These are phyloP conservation scores for Xylaria acuta DNA, from an alignment of 495 filamentous ascomycete genomes.

Conservation along the genomic window DNA sequence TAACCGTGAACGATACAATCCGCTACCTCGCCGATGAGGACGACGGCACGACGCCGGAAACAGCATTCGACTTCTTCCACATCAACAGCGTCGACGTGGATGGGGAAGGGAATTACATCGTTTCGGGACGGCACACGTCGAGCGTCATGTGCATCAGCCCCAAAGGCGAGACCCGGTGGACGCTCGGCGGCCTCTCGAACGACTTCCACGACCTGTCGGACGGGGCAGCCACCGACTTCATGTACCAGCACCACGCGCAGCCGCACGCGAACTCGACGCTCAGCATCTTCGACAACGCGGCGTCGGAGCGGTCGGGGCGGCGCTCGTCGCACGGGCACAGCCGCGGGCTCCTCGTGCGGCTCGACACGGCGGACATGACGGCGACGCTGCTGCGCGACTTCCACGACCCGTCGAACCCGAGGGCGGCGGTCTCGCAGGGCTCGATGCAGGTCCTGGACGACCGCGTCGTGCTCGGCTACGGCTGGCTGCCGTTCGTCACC, in stretches of 20 bases:
- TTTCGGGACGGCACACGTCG: conserved; percentile 50
- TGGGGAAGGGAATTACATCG: conserved; percentile 42
- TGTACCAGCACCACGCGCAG: conserved; percentile 63
- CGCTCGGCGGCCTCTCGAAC: conserved; percentile 48
- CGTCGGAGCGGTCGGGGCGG: conserved; percentile 18
- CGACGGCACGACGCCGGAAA: conserved; percentile 22
- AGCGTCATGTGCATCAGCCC: conserved; percentile 44
- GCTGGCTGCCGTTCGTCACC: conserved; percentile 54
- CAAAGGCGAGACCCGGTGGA: conserved; percentile 48
- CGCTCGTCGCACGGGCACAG: conserved; percentile 14
- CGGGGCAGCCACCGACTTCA: conserved; percentile 53
- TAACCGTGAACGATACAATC: conserved; percentile 23
- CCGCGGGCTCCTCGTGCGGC: conserved; percentile 52
- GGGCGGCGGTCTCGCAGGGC: conserved; percentile 45
- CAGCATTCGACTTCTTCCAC: conserved; percentile 47
- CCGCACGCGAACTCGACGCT: conserved; percentile 43
- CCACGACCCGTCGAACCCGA: conserved; percentile 25
- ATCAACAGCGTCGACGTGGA: conserved; percentile 46
- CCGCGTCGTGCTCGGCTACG: conserved; percentile 57
- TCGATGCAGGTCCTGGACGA: conserved; percentile 53
- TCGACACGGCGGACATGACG: conserved; percentile 52
- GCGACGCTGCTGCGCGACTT: conserved; percentile 28
- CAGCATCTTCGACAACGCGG: conserved; percentile 49
- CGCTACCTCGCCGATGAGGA: conserved; percentile 26
- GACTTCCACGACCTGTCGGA: conserved; percentile 54